Base-by-base conservation (phyloP, 2,329 filamentous ascomycete species). In the Stagonosporopsis tanaceti region DNA sequence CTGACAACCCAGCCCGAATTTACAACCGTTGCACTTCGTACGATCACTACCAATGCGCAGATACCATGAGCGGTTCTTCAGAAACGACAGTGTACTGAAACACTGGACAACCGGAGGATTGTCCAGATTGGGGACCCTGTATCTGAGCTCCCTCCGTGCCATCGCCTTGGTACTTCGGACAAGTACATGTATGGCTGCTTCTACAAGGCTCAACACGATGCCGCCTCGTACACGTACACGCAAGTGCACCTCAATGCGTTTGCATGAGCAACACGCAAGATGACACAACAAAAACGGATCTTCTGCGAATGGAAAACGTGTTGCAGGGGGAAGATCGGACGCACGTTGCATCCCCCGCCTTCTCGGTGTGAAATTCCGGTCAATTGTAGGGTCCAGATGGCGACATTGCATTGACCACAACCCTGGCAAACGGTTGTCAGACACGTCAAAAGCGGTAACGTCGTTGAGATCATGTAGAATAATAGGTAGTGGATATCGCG, bases 341-440 rank as follows among this genome's bases (percentile, higher is more conserved):
- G 42, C 28, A 37, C 22, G 46, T 39, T 15, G 22, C 5, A 32
- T 51, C 28, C 42, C 42, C 47, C 44, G 25, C 44, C 28, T 42
- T 46, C 41, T 52, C 38, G 25, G 38, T 39, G 15, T 27, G 6
- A 5, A 15, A 3, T 48, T 30, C 46, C 37, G 32, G 37, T 35
- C 38, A 48, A 48, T 44, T 15, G 17, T 17, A 50, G 24, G 38
- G 38, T 37, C 22, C 38, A 34, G 9, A 44, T 25, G 22, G 25
- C 17, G 6, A 44, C 38, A 22, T 40, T n/a, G 24, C 20, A 20
- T 20, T 20, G 28, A 30, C 6, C n/a, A 32, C 14, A 12, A n/a
- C 7, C 17, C 42, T 28, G n/a, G 17, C 0, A 38, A 8, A 27
- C 32, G 32, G 32, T 24, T 9, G n/a, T 42, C n/a, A 46, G 35